These are phyloP conservation scores for Globisporangium emineosum DNA, from an alignment of 352 stramenopile species.

Conservation along the genomic window DNA sequence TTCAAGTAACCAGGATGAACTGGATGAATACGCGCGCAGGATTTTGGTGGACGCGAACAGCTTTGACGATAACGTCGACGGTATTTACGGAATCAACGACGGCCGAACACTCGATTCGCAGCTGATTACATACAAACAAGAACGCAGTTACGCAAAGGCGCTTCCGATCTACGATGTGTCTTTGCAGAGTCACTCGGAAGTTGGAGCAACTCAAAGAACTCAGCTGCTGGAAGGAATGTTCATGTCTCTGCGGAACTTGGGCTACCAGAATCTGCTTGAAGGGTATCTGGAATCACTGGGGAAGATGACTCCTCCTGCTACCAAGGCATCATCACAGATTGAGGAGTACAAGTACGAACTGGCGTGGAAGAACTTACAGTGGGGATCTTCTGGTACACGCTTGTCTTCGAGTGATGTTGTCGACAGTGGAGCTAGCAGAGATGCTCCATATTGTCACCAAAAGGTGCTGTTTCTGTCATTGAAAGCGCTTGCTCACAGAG, in stretches of 20 bases:
- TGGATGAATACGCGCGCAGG: constrained; percentile 31
- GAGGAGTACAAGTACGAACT: constrained; percentile 72
- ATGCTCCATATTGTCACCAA: constrained; percentile 43
- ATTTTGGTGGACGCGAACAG: constrained; percentile 69
- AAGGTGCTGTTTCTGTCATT: constrained; percentile 49
- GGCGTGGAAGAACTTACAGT: constrained; percentile 80
- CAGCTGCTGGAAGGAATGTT: constrained; percentile 46
- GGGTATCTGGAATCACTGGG: constrained; percentile 44
- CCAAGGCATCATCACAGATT: constrained; percentile 17
- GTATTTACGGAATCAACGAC: constrained; percentile 80
- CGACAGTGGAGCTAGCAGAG: neutral
- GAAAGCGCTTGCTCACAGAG: constrained; percentile 51
- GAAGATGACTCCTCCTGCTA: constrained; percentile 1
- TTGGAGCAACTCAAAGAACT: neutral
- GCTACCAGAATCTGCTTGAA: constrained; percentile 71
- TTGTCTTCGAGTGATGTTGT: constrained; percentile 7
- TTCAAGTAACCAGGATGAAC: constrained; percentile 23
- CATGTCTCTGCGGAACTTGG: constrained; percentile 56
- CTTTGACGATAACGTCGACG: constrained; percentile 63
- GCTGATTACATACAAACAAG: constrained; percentile 69
- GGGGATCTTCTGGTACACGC: constrained; percentile 39
- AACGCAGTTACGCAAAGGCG: constrained; percentile 52
- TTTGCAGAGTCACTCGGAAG: constrained; percentile 29
- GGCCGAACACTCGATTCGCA: constrained; percentile 63
- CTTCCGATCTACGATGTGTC: constrained; percentile 74